Percentiles rank a stretch among this genome's conserved stretches.
Evolutionary conservation across 2,329 filamentous ascomycete genomes (phyloP).

Genomic region (Penicillium vulpinum): DNA sequence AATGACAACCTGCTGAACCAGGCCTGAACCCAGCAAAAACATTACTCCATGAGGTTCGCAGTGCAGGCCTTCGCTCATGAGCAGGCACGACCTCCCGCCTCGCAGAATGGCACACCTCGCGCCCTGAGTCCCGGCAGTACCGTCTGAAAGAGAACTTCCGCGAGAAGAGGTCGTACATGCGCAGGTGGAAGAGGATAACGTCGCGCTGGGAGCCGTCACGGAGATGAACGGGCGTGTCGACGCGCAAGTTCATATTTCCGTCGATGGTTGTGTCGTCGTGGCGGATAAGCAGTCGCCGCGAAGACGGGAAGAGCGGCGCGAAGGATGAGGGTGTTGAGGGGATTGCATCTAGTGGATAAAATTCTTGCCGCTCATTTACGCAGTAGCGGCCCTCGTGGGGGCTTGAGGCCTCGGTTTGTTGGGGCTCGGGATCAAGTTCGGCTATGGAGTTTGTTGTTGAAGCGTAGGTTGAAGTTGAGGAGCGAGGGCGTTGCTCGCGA

Average conservation of each 20-base stretch:
- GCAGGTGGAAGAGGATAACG: constrained; percentile 84
- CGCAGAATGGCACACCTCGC: constrained; percentile 85
- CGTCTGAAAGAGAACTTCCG: constrained; percentile 87
- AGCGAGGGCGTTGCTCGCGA: constrained; percentile 37
- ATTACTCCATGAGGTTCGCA: constrained; percentile 62
- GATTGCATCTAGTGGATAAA: constrained; percentile 65
- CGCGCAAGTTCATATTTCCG: constrained; percentile 92
- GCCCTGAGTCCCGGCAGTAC: constrained; percentile 88
- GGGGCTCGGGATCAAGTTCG: constrained; percentile 48
- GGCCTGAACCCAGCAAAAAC: constrained; percentile 57
- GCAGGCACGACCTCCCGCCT: constrained; percentile 62
- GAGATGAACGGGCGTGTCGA: constrained; percentile 71
- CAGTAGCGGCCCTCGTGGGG: constrained; percentile 45
- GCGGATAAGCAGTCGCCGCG: constrained; percentile 74
- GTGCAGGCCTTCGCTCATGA: constrained; percentile 51
- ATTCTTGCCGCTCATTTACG: constrained; percentile 54
- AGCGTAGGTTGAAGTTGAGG: constrained; percentile 76
- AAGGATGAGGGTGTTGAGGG: constrained; percentile 82
- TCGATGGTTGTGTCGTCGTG: constrained; percentile 89
- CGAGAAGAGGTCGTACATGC: constrained; percentile 86
- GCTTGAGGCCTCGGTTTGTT: not conserved
- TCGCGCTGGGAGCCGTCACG: constrained; percentile 61
- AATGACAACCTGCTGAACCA: constrained; percentile 54
- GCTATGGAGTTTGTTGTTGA: constrained; percentile 68
- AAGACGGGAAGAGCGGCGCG: constrained; percentile 80